Evolutionary conservation across 1,284 basidiomycete genomes (phyloP).

Genomic region (Austroboletus rostrupii): DNA sequence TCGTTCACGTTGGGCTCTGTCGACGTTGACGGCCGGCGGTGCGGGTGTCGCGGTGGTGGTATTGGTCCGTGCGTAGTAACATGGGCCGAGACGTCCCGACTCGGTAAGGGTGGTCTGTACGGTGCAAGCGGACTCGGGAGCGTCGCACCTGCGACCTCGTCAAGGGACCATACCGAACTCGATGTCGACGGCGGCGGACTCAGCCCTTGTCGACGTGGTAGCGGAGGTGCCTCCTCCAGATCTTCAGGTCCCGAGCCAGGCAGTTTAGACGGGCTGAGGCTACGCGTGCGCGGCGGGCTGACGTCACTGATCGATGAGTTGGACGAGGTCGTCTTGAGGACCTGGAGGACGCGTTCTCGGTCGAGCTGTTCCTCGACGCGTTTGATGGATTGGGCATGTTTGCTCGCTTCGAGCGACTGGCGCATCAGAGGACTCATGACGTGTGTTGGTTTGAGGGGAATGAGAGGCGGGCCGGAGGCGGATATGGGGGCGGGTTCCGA

Average conservation of each 20-base stretch:
- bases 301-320: constrained; percentile 17
- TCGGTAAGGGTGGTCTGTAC: constrained; percentile 19
- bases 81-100: constrained; percentile 9
- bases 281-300: constrained; percentile 20
- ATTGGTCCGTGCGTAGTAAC: constrained; percentile 6
- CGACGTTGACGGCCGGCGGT: constrained; percentile 38
- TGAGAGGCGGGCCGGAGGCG: constrained; percentile 12
- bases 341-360: constrained; percentile 63
- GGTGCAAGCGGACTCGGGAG: constrained; percentile 15
- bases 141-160: constrained; percentile 40
- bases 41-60: constrained; percentile 56
- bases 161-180: constrained; percentile 36
- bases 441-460: constrained; percentile 34
- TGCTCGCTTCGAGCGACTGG: constrained; percentile 66
- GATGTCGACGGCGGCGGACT: constrained; percentile 27
- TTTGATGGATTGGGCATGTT: constrained; percentile 63
- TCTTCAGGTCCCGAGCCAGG: constrained; percentile 32
- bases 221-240: constrained; percentile 23
- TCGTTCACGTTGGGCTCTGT: constrained; percentile 22
- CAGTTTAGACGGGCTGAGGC: constrained; percentile 34
- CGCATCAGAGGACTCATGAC: constrained; percentile 58
- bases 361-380: constrained; percentile 64
- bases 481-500: constrained; percentile 15
- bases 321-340: constrained; percentile 46
- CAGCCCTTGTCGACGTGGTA: constrained; percentile 24